These are phyloP conservation scores for Lyophyllum semitale DNA, from an alignment of 768 basidiomycete species.

Conservation along the genomic window DNA sequence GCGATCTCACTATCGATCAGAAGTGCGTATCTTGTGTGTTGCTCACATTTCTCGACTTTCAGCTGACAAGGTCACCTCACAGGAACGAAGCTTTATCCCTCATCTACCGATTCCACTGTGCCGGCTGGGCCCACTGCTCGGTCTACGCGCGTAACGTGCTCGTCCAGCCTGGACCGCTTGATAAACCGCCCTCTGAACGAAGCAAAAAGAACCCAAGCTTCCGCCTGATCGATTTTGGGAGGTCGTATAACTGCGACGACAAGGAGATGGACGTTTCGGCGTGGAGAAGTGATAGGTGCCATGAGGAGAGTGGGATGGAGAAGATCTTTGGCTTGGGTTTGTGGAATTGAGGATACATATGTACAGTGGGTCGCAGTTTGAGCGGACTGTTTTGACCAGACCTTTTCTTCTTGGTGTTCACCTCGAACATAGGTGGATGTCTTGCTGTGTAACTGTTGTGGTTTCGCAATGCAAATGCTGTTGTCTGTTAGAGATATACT, in stretches of 20 bases:
- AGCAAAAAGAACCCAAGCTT: slow-evolving; percentile 30
- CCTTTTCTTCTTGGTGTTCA: too few relatives aligned
- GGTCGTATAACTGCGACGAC: slow-evolving; percentile 4
- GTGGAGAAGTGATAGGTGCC: neutral
- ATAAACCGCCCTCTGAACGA: slow-evolving; percentile 9
- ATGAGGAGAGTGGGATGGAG: slow-evolving; percentile 2
- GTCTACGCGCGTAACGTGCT: slow-evolving; percentile 40
- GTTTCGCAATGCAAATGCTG: too few relatives aligned
- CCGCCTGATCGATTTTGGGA: slow-evolving; percentile 44
- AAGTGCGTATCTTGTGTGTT: slow-evolving; percentile 21
- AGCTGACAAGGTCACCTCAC: neutral
- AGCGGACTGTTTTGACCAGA: too few relatives aligned
- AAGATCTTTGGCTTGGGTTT: slow-evolving; percentile 6
- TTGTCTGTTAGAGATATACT: too few relatives aligned
- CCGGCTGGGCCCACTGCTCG: slow-evolving; percentile 38
- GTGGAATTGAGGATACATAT: neutral
- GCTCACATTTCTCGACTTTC: neutral
- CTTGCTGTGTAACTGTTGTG: too few relatives aligned
- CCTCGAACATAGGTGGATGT: too few relatives aligned
- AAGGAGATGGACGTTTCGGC: neutral
- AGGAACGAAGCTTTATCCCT: slow-evolving; percentile 43
- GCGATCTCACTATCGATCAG: slow-evolving; percentile 36
- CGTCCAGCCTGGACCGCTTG: slow-evolving; percentile 32
- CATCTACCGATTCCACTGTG: slow-evolving; percentile 37
- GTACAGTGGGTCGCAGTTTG: too few relatives aligned